These are phyloP conservation scores for Aspergillus heteromorphus DNA, from an alignment of 495 filamentous ascomycete species.

Conservation along the genomic window DNA sequence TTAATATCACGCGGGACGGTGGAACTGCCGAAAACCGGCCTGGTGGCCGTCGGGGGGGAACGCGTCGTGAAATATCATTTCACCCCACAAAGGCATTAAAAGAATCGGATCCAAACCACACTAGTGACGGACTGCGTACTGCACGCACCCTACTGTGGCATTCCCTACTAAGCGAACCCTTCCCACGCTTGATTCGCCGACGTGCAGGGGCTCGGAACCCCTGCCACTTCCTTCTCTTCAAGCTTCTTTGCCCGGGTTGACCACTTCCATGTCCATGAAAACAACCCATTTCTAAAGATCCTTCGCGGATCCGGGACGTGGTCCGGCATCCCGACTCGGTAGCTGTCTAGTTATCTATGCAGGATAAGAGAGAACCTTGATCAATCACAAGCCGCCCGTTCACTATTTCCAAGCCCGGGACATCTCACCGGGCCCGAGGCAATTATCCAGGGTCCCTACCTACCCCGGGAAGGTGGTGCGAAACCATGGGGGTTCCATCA, in stretches of 20 bases:
- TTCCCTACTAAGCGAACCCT: neutral
- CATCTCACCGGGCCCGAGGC: neutral
- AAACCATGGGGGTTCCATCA: too few relatives aligned
- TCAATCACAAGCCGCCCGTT: neutral
- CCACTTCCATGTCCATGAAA: neutral
- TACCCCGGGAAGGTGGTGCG: neutral
- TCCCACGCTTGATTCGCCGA: neutral
- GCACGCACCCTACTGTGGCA: neutral
- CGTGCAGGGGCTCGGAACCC: neutral
- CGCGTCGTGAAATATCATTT: neutral
- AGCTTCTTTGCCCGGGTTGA: neutral
- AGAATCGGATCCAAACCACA: neutral
- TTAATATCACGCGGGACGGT: neutral
- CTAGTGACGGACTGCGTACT: neutral
- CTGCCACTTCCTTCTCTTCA: neutral
- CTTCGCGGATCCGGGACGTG: slow-evolving; percentile 1
- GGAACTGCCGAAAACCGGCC: neutral
- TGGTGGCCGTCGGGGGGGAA: neutral
- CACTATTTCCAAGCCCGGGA: neutral
- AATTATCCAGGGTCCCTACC: neutral
- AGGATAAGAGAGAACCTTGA: neutral
- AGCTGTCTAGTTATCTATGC: slow-evolving; percentile 10
- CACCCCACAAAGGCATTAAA: neutral
- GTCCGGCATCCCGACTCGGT: slow-evolving; percentile 19
- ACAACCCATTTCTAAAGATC: neutral